A percentile compares a stretch with the other conserved stretches of the same genome.
Evolutionary conservation across 495 filamentous ascomycete genomes (phyloP).

Genomic region (Venustampulla echinocandica): DNA sequence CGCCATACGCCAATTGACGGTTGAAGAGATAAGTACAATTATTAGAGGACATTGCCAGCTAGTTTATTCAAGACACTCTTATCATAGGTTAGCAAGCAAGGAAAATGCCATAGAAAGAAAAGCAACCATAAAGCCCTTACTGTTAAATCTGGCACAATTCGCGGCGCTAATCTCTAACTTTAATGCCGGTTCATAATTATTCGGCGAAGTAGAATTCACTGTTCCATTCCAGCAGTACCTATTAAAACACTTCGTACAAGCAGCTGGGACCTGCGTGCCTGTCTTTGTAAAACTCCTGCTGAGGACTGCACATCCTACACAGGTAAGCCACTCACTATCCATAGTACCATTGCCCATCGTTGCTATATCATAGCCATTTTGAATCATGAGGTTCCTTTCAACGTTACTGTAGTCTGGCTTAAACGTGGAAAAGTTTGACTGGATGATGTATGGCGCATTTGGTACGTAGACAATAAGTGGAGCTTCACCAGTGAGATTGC

Average conservation of each 20-base stretch:
- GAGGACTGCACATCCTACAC: constrained; percentile 77
- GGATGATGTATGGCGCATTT: constrained; percentile 64
- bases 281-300: constrained; percentile 62
- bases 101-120: no score
- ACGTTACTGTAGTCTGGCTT: constrained; percentile 45
- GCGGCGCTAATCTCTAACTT: no score
- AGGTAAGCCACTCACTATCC: constrained; percentile 62
- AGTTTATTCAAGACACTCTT: no score
- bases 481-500: constrained; percentile 45
- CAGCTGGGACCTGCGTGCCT: constrained; percentile 47
- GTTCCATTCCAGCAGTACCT: constrained; percentile 83
- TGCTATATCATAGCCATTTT: constrained; percentile 70
- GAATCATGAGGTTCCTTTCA: constrained; percentile 63
- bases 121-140: no score
- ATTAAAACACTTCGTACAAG: constrained; percentile 63
- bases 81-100: no score
- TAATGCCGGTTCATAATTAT: not conserved
- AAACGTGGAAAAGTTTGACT: constrained; percentile 68
- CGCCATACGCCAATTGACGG: not conserved
- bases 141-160: no score
- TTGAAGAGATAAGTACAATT: not conserved
- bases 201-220: constrained; percentile 32
- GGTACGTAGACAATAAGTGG: constrained; percentile 81
- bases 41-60: not conserved
- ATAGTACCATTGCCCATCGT: constrained; percentile 70